Percentiles rank a stretch among this genome's conserved stretches.
phyloP scores from a whole-genome alignment of 768 basidiomycete species.

The Leucocoprinus leucothites region DNA sequence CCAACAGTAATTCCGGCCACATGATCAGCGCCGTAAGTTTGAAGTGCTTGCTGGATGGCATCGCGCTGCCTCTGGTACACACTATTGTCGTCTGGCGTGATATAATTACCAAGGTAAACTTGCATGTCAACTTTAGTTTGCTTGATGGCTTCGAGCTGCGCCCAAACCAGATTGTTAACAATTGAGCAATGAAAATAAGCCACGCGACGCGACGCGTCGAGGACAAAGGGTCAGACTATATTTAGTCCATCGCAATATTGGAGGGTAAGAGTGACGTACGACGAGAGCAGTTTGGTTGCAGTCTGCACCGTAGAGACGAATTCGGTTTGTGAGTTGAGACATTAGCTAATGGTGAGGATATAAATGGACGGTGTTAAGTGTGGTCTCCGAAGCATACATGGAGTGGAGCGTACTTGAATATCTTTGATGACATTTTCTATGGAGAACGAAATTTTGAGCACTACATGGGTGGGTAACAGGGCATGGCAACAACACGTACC shows the following conservation, averaged over 20 bases:
- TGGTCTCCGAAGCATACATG: not conserved
- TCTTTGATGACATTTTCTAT: constrained; percentile 63
- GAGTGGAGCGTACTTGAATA: constrained; percentile 49
- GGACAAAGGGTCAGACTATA: not conserved
- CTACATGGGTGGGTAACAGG: not conserved
- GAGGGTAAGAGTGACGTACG: constrained; percentile 32
- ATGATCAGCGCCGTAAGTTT: constrained; percentile 73
- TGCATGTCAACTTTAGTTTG: constrained; percentile 83
- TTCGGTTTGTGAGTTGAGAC: constrained; percentile 78
- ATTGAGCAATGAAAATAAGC: not conserved
- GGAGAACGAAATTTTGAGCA: not conserved
- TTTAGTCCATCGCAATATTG: not conserved
- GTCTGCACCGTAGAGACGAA: constrained; percentile 85
- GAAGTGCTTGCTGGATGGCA: constrained; percentile 60
- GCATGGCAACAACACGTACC: constrained; percentile 23
- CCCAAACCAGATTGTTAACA: too few species aligned
- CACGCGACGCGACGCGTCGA: not conserved
- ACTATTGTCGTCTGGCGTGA: constrained; percentile 49
- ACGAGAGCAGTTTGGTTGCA: constrained; percentile 81
- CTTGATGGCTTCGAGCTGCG: constrained; percentile 85
- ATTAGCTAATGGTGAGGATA: constrained; percentile 47
- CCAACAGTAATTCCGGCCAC: constrained; percentile 86
- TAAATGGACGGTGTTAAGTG: constrained; percentile 13
- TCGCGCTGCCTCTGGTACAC: constrained; percentile 73
- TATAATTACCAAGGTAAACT: constrained; percentile 76